Evolutionary conservation across 1,284 basidiomycete species (phyloP).

Genomic region (Tylopilus sp.): DNA sequence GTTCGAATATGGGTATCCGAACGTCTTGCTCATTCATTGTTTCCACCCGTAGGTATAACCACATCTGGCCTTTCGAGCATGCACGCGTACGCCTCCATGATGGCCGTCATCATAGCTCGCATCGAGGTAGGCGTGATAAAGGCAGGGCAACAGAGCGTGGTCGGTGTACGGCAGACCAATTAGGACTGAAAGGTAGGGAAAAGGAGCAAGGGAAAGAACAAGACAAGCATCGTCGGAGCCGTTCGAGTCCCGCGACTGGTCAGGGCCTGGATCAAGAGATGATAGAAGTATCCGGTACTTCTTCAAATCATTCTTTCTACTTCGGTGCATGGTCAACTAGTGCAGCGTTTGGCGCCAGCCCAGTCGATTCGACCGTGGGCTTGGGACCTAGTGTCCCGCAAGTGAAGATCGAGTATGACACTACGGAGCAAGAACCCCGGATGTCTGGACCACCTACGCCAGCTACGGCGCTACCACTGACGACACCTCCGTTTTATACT

Average conservation of each 20-base stretch:
- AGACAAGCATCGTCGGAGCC: constrained; percentile 19
- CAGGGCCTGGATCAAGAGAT: not conserved
- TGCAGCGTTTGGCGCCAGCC: not conserved
- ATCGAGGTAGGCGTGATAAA: constrained; percentile 25
- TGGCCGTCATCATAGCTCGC: constrained; percentile 30
- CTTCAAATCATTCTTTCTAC: constrained; percentile 9
- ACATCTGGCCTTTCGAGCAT: constrained; percentile 97
- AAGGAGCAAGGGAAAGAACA: constrained; percentile 6
- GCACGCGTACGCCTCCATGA: constrained; percentile 74
- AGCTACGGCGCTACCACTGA: constrained; percentile 22
- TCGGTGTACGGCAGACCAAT: constrained; percentile 12
- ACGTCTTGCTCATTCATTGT: constrained; percentile 5
- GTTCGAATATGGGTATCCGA: not conserved
- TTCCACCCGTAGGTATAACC: constrained; percentile 61
- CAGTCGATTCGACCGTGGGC: not conserved
- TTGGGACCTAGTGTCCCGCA: constrained; percentile 13
- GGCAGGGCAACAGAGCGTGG: constrained; percentile 17
- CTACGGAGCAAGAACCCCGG: constrained; percentile 21
- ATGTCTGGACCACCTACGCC: constrained; percentile 25
- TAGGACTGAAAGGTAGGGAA: constrained; percentile 7
- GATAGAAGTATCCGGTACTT: not conserved
- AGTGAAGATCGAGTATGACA: constrained; percentile 28
- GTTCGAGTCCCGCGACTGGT: constrained; percentile 22
- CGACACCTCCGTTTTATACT: constrained; percentile 30
- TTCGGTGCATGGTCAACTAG: constrained; percentile 4